Percentiles rank a stretch among this genome's conserved stretches.
Evolutionary conservation across 805 yeast genomes (phyloP).

Genomic region (Maudiozyma bulderi): DNA sequence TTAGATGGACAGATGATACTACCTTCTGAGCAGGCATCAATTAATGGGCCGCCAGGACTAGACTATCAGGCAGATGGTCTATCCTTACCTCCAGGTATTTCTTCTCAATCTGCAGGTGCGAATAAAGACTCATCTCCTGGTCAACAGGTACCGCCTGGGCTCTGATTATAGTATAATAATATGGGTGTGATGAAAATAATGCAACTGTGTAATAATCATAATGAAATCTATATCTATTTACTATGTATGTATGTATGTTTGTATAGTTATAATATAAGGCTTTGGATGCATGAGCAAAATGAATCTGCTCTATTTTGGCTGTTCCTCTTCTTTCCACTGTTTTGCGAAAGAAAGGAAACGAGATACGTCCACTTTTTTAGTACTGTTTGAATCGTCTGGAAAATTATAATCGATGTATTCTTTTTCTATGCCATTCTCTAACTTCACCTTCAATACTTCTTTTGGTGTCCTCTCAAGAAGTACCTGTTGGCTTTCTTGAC

Average conservation of each 20-base stretch:
- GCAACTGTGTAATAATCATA: too few species aligned
- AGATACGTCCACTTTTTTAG: constrained; percentile 15
- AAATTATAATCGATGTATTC: constrained; percentile 55
- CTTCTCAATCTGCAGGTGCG: constrained; percentile 2
- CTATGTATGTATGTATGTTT: too few species aligned
- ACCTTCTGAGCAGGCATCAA: not conserved
- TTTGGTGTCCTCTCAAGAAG: constrained; percentile 46
- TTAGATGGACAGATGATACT: not conserved
- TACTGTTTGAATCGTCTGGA: constrained; percentile 43
- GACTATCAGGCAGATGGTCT: not conserved
- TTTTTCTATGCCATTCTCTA: constrained; percentile 37
- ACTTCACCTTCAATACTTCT: constrained; percentile 29
- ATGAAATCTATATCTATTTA: too few species aligned
- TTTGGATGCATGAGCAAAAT: too few species aligned
- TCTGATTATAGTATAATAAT: not conserved
- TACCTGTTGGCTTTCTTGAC: constrained; percentile 25
- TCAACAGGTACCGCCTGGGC: not conserved
- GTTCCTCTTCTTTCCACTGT: constrained; percentile 34
- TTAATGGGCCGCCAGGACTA: constrained; percentile 3
- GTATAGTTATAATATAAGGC: too few species aligned
- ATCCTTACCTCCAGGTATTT: constrained; percentile 6
- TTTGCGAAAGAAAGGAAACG: constrained; percentile 40
- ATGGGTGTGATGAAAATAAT: too few species aligned
- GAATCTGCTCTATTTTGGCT: not conserved
- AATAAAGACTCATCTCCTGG: constrained; percentile 18